Evolutionary conservation across 768 basidiomycete genomes (phyloP), one percentile per base, ranked within the genome.

Genomic region (Rhodosporidiobolus sp.): DNA sequence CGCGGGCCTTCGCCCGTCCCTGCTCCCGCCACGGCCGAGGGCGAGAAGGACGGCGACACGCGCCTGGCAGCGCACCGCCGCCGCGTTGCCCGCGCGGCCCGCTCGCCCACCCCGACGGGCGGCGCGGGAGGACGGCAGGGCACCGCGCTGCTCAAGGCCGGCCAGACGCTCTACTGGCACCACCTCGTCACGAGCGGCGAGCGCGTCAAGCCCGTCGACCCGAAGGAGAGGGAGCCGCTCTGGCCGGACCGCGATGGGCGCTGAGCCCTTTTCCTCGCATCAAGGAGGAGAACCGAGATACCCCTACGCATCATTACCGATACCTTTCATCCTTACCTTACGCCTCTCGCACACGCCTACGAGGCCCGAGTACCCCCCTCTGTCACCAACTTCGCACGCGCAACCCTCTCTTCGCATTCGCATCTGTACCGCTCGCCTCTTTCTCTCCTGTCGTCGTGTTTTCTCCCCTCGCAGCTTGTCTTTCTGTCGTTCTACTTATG

Each of bases 151-250:
- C 66, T 78, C 12, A 55, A 64, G 49, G 46, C 53, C 2, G 78
- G 76, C 20, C 75, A 77, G 45, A 62, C 63, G 14, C 28, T 78
- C 3, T 78, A 78, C 61, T 78, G 78, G 78, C 76, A 77, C 38
- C 65, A 76, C 61, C 68, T 78, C 17, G 59, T 61, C 4, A 3
- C 54, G 6, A 74, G 75, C 7, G 78, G 78, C 0, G 78, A 78
- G 62, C 54, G 77, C 3, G 11, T 22, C 19, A 26, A 20, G 64
- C 67, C 75, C 4, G 56, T 72, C 34, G 76, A 75, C 62, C 73
- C 76, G 26, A 52, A 46, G 63, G 58, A 59, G 59, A 53, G 64
- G 4, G 57, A 58, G 48, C 62, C 55, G 28, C 22, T 65, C 43
- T 64, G n/a, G 38, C 1, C 0, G 1, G 53, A 54, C 38, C 24